Evolutionary conservation across 176 grass and related monocot species (phyloP), one percentile per base, ranked within the genome.

Genomic region (Puya raimondii): DNA sequence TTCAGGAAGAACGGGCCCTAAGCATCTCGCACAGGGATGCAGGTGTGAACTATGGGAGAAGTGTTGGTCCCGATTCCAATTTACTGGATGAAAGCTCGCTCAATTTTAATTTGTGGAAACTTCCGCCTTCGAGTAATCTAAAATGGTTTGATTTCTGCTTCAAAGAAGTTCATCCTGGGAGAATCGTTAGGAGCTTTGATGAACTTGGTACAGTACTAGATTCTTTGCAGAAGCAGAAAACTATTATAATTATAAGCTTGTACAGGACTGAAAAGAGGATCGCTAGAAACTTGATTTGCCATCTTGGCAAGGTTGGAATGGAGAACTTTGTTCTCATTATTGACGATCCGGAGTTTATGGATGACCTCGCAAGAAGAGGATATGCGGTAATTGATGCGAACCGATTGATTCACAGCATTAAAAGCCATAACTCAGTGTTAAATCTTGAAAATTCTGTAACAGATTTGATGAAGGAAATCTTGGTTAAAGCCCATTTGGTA

Each of bases 91-190:
- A 84, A 67, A 90, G 84, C 16, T 79, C 86, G 51, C 67, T 85
- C 22, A 85, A 88, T 88, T 81, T 99, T 72, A 74, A 90, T 71
- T 53, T 93, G 11, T 88, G 78, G 78, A 69, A 84, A 52, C 67
- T 99, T n/a, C 85, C 67, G 21, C 80, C 84, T 65, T 50, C 84
- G 50, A 81, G 82, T 64, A 79, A 76, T 52, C 61, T 91, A 69
- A 90, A 79, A 50, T 99, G 84, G 89, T 93, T 84, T 27, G 66
- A 99, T 86, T 99, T 90, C 78, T 99, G 94, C 78, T 99, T 99
- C 25, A 68, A 48, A 64, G 85, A 90, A 70, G 78, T 74, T 27
- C 53, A 80, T 77, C 84, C 80, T 23, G 80, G 82, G 77, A 90
- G 87, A 88, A 22, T 78, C 84, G 77, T 82, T 50, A 88, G 69